Evolutionary conservation across 495 filamentous ascomycete genomes (phyloP), one percentile per base, ranked within the genome.

Genomic region (Aspergillus olivimuriae): DNA sequence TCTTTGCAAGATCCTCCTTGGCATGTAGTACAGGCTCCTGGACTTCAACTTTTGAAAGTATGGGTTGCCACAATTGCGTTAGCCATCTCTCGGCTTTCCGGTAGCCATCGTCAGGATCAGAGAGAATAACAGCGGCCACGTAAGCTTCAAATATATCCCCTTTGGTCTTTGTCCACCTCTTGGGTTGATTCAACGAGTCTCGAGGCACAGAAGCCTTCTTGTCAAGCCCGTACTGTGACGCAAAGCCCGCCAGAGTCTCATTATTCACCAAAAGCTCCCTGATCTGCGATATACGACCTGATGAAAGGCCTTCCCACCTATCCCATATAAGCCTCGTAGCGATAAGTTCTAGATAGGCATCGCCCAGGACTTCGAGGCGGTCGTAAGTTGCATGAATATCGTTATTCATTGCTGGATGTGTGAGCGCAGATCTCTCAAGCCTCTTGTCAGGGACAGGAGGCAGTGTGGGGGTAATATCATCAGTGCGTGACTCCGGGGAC

Each of bases 61-160:
- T 58, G n/a, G 66, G 65, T 22, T 69, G 68, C 87, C 88, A 95
- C 1, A 94, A 58, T 8, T 65, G 60, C 34, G 74, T 76, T 36
- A 95, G 57, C 87, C 87, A 95, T 18, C 71, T 49, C 41, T 82
- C 72, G 6, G 70, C 82, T 12, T 66, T 68, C 39, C 55, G 46
- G 38, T 84, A 74, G 5, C 88, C 88, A 32, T 76, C 52, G 9
- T 54, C 60, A 0, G 77, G 64, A 53, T 85, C 72, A 10, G 80
- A 80, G 7, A 88, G 61, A 34, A 94, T 73, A 18, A 87, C 58
- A 10, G 85, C 89, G 15, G 86, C 89, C 8, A 89, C 76, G 58
- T 91, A 94, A 2, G 89, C 83, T 61, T 95, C 89, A 55, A 95
- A 90, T 7, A 95, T 74, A 60, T 95, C 89, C 7, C 80, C 89